Percentiles rank a stretch among this genome's conserved stretches.
Evolutionary conservation across 1,284 basidiomycete species (phyloP).

Genomic region (Rhizopogon parksii): DNA sequence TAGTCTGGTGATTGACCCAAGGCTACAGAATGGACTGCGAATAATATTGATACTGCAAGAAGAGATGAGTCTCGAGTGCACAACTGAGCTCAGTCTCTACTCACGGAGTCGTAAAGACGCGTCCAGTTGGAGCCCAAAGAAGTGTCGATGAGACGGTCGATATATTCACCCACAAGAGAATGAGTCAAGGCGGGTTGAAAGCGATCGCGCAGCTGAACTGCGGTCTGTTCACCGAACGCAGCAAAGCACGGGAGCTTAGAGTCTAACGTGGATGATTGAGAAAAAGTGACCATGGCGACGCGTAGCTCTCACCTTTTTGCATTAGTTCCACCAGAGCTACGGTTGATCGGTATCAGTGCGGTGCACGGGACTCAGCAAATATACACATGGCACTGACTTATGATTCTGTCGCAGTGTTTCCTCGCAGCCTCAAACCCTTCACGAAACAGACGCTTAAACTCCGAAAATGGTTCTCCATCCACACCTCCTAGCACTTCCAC

Average conservation of each 20-base stretch:
- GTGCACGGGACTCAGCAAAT: not conserved
- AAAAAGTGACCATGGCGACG: not conserved
- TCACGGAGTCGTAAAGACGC: slow-evolving; percentile 82
- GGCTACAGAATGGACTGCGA: slow-evolving; percentile 71
- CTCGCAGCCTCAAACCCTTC: slow-evolving; percentile 91
- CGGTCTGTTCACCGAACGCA: slow-evolving; percentile 87
- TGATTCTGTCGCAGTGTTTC: slow-evolving; percentile 95
- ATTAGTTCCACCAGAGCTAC: slow-evolving; percentile 90
- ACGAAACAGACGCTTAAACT: slow-evolving; percentile 85
- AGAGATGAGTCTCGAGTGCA: slow-evolving; percentile 6
- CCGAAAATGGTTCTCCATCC: slow-evolving; percentile 68
- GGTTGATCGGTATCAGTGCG: slow-evolving; percentile 6
- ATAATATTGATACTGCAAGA: slow-evolving; percentile 68
- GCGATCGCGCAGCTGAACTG: slow-evolving; percentile 80
- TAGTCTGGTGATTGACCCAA: not conserved
- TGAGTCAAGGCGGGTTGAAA: slow-evolving; percentile 91
- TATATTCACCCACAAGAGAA: slow-evolving; percentile 80
- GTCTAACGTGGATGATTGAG: slow-evolving; percentile 44
- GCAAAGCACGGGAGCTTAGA: slow-evolving; percentile 91
- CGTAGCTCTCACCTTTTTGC: slow-evolving; percentile 70
- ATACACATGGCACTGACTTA: slow-evolving; percentile 55
- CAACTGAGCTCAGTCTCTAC: slow-evolving; percentile 19
- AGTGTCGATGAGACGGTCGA: slow-evolving; percentile 81
- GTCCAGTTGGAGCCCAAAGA: slow-evolving; percentile 92
- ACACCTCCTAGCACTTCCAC: slow-evolving; percentile 93